Base-by-base conservation (phyloP, 331 rosid genomes). In the Malus hybrid region DNA sequence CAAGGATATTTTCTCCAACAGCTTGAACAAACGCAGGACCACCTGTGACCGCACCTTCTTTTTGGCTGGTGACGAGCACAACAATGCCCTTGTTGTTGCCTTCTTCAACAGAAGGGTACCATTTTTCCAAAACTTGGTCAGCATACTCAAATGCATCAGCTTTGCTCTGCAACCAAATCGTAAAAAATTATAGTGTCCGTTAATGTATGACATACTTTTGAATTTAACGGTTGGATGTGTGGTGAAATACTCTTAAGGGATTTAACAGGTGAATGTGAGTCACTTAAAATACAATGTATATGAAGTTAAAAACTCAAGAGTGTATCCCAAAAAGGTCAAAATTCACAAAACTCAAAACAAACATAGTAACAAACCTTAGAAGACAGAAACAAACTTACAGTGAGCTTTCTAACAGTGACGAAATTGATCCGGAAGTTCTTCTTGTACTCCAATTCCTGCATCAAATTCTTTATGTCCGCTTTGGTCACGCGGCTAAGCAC, bases 81-180 rank as follows among this genome's bases (percentile, higher is more conserved):
- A 90, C 93, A 60, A 92, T 87, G 65, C 97, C 99, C 86, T 94
- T 94, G 59, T 92, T 80, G 69, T 83, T 88, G 12, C 99, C 99
- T 19, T 94, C 97, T 80, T 94, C 97, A 65, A 94, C 77, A 27
- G 94, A 78, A 33, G 99, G 97, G 80, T 94, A 94, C 99, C 99
- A 94, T 3, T 86, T 87, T 92, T 94, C 97, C 91, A 92, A 78
- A 83, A 94, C 90, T 92, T 94, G 97, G 76, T 94, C 99, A 62
- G 99, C 99, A 82, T 87, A 93, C 89, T 93, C 98, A 89, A 93
- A 93, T 3, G 98, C 98, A 84, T 93, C 98, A 73, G 98, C 98
- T 93, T 93, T 93, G 86, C 98, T 93, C 98, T 93, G 81, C 81
- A 87, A 75, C 65, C 84, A 75, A 70, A 33, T 73, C 64, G 68